Base-by-base conservation (phyloP, 2,329 filamentous ascomycete genomes). In the Didymella arachidicola region DNA sequence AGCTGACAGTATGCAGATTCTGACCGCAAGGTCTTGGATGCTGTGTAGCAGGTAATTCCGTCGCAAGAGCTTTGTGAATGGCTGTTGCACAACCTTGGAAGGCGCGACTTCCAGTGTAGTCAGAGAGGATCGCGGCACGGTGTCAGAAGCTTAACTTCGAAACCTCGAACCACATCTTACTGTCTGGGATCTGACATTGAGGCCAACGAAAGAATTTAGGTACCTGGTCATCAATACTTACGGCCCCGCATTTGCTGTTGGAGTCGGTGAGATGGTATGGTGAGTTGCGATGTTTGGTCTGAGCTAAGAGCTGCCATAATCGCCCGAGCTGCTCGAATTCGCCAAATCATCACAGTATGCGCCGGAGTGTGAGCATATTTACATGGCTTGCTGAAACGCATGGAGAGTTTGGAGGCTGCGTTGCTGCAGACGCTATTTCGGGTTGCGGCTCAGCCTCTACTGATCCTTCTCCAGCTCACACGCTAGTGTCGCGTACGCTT, bases 301-400 rank as follows among this genome's bases (percentile, higher is more conserved):
- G n/a, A 25, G n/a, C 36, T n/a, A 39, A 39, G 18, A 19, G 36
- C 36, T 45, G 12, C 14, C 34, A 22, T 14, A 19, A 47, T 18
- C 12, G 27, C 26, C 41, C 8, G 16, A 7, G 12, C 27, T 18
- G 25, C 19, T 34, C 7, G 32, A 27, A 41, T 32, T 10, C 14
- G 26, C 34, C 27, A 41, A 32, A 16, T 30, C n/a, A 3, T 14
- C 11, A 6, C 22, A 38, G 42, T 11, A 34, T 8, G 19, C 29
- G 7, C 11, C 19, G 8, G 25, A 12, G 4, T 30, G 27, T 45
- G 19, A 32, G 45, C 16, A 27, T 10, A 14, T 45, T 19, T 34
- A 22, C 18, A 43, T 53, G 56, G 56, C 50, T 53, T 50, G 56
- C 45, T 50, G 45, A 53, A 18, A 32, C 45, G 56, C 19, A 34